Evolutionary conservation across 2,329 filamentous ascomycete genomes (phyloP).

Genomic region (Penicillium concentricum): DNA sequence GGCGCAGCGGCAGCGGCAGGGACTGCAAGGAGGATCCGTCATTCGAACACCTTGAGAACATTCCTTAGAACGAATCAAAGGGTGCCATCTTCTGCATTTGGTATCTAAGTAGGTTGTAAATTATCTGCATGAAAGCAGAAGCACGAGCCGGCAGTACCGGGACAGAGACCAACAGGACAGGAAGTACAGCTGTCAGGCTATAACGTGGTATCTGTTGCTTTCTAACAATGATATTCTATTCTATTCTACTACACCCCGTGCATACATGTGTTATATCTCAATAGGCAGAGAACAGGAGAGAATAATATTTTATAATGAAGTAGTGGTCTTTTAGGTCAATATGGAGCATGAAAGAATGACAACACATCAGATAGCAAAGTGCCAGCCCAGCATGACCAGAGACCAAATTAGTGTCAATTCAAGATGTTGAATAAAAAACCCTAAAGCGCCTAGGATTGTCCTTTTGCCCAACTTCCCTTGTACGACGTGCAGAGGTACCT

Average conservation of each 20-base stretch:
- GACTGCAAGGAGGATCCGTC: background rate
- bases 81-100: too few species aligned
- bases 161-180: background rate
- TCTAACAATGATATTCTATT: background rate
- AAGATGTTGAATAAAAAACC: background rate
- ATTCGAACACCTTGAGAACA: background rate
- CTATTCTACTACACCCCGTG: too few species aligned
- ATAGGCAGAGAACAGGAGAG: background rate
- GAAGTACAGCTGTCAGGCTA: background rate
- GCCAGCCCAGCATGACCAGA: background rate
- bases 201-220: background rate
- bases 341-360: background rate
- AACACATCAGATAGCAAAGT: background rate
- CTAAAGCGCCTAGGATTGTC: constrained; percentile 1
- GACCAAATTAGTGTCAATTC: background rate
- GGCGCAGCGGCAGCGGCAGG: background rate
- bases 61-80: background rate
- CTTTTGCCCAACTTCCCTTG: constrained; percentile 15
- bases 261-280: too few species aligned
- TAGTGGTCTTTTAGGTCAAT: too few species aligned
- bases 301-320: background rate
- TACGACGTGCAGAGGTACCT: constrained; percentile 16
- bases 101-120: background rate
- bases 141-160: background rate
- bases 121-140: background rate